Percentiles rank a stretch among this genome's conserved stretches.
phyloP scores from a whole-genome alignment of 2,329 filamentous ascomycete genomes.

The Fusarium pseudograminearum region DNA sequence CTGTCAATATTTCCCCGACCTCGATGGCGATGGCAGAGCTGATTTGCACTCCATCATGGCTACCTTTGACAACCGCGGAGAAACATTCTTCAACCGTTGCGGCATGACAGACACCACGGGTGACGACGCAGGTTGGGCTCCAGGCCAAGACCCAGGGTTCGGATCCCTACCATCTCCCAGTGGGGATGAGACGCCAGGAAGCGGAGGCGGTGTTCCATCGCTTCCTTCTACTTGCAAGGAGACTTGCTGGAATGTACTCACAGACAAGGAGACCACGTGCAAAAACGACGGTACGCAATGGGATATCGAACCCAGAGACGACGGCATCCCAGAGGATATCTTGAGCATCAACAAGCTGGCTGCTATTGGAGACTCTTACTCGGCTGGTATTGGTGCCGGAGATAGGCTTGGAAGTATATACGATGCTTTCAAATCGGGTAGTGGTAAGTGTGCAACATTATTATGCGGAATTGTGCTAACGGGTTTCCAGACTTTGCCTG shows the following conservation, averaged over 20 bases:
- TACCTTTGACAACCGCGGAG: background rate
- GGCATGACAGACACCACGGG: background rate
- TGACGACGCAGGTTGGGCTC: constrained; percentile 3
- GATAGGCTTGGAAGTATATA: background rate
- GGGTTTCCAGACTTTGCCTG: background rate
- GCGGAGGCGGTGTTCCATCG: background rate
- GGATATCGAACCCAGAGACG: background rate
- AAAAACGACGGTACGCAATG: background rate
- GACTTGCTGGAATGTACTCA: background rate
- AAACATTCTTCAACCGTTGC: background rate
- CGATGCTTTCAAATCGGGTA: background rate
- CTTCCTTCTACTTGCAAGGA: background rate
- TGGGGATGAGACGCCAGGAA: background rate
- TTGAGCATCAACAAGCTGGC: constrained; percentile 10
- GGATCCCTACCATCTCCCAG: background rate
- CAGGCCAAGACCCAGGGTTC: constrained; percentile 1
- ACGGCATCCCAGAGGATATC: background rate
- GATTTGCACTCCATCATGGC: constrained; percentile 6
- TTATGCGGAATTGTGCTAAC: background rate
- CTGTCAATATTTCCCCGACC: constrained; percentile 13
- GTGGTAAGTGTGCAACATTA: background rate
- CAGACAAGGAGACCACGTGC: background rate
- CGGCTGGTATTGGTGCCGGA: constrained; percentile 32
- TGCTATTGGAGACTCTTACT: constrained; percentile 30
- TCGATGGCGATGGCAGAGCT: constrained; percentile 2